These are phyloP conservation scores for Saitoella complicata DNA, from an alignment of 805 yeast genomes.

Conservation along the genomic window DNA sequence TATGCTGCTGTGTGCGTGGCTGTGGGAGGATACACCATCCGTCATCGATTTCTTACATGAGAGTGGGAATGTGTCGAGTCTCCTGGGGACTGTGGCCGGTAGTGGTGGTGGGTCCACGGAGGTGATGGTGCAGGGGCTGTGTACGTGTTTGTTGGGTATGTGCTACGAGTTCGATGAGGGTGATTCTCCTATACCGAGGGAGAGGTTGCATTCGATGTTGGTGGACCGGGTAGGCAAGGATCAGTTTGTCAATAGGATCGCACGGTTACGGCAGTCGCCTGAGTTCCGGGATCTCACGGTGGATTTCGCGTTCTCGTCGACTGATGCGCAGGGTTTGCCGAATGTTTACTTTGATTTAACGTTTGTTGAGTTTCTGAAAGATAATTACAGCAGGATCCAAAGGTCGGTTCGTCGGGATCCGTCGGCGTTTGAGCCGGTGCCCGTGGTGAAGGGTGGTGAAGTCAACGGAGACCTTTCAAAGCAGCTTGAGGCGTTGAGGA, in stretches of 20 bases:
- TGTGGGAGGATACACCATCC: conserved; percentile 60
- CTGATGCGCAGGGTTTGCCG: background rate
- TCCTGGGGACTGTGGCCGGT: conserved; percentile 46
- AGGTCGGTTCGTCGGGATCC: conserved; percentile 1
- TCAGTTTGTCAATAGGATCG: background rate
- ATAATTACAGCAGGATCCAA: background rate
- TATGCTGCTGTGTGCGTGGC: conserved; percentile 57
- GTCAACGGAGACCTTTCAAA: background rate
- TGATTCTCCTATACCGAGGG: conserved; percentile 32
- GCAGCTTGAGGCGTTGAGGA: background rate
- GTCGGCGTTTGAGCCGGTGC: background rate
- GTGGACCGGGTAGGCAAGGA: conserved; percentile 45
- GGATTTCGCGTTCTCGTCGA: background rate
- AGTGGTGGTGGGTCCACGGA: background rate
- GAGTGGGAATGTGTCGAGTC: conserved; percentile 44
- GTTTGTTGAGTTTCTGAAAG: background rate
- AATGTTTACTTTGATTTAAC: conserved; percentile 4
- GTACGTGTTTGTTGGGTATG: conserved; percentile 54
- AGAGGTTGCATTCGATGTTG: conserved; percentile 28
- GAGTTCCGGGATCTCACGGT: background rate
- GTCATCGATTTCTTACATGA: conserved; percentile 63
- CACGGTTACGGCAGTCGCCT: background rate
- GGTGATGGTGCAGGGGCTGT: conserved; percentile 52
- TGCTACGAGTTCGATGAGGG: conserved; percentile 58
- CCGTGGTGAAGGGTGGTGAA: background rate